Conservation (phyloP, 768 basidiomycete species). For the Pisolithus microcarpus region DNA sequence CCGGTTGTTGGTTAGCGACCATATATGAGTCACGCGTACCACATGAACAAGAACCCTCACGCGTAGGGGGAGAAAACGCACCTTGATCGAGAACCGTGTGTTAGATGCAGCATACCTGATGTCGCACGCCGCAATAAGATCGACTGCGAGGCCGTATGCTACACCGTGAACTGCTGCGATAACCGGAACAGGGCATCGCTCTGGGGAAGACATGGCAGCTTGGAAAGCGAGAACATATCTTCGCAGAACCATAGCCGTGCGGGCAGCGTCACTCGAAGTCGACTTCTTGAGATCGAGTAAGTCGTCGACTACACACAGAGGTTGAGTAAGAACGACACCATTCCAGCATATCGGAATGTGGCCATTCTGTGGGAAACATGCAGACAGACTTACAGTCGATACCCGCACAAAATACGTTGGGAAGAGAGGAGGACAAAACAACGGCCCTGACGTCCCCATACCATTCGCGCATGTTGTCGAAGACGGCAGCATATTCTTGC, state of each 20-base stretch:
- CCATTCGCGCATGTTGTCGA: constrained; percentile 45
- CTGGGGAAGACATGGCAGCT: constrained; percentile 57
- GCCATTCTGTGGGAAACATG: background rate
- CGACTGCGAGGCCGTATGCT: constrained; percentile 70
- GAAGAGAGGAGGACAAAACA: constrained; percentile 63
- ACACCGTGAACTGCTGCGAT: constrained; percentile 76
- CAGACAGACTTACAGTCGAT: constrained; percentile 55
- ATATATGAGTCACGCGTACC: background rate
- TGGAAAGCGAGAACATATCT: constrained; percentile 57
- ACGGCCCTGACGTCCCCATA: constrained; percentile 54
- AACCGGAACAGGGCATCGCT: constrained; percentile 68
- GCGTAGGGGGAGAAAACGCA: constrained; percentile 18
- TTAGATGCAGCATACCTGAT: constrained; percentile 66
- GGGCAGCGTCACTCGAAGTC: constrained; percentile 38
- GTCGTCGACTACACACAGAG: constrained; percentile 11
- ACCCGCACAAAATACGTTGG: constrained; percentile 78
- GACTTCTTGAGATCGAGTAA: constrained; percentile 16
- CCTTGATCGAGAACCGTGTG: constrained; percentile 66
- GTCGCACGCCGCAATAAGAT: constrained; percentile 65
- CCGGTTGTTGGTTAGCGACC: background rate
- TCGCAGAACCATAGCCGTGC: constrained; percentile 44
- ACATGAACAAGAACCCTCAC: too few relatives aligned
- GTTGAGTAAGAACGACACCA: background rate
- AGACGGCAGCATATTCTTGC: constrained; percentile 56
- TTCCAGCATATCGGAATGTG: background rate